Evolutionary conservation across 106 monocot species (phyloP), one percentile per base, ranked within the genome.

Genomic region (Posidonia australis): DNA sequence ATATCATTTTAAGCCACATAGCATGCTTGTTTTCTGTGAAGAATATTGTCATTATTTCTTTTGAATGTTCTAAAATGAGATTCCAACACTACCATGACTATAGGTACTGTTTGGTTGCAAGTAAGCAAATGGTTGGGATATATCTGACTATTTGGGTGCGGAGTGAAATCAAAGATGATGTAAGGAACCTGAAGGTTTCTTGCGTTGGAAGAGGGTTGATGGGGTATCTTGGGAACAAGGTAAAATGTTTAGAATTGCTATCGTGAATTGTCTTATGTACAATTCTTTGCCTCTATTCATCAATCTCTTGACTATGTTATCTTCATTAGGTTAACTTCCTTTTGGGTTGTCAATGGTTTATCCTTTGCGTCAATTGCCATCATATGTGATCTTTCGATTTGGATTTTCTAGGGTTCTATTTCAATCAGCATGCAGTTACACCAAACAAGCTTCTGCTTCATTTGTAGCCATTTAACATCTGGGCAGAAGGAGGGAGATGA

Each of bases 211-310:
- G 88, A 52, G 88, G 88, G 14, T 57, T 88, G 48, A 88, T 88
- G 88, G 88, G 88, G 26, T 88, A 88, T 56, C 84, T 88, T 46
- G 84, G 88, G 41, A 88, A 88, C 59, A 88, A 88, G 81, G 88
- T 88, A 66, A 41, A 20, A 13, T 6, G 30, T 31, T 32, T 30
- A 4, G 13, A 60, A 22, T 36, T 36, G 36, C 36, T 36, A 36
- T 7, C 36, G 7, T 36, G 7, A 36, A 36, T 7, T 7, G 7
- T 36, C 7, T 36, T 7, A 7, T 36, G 36, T 36, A 36, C 7
- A 7, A 7, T 36, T 36, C 2, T 36, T 36, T 36, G 7, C 36
- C 7, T 36, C 36, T 7, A 36, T 36, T 36, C 36, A 36, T 2
- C 36, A 36, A 4, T 36, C 7, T 36, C 36, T 36, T 36, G 36